phyloP scores from a whole-genome alignment of 2,329 filamentous ascomycete species.

The Colletotrichum sp. region DNA sequence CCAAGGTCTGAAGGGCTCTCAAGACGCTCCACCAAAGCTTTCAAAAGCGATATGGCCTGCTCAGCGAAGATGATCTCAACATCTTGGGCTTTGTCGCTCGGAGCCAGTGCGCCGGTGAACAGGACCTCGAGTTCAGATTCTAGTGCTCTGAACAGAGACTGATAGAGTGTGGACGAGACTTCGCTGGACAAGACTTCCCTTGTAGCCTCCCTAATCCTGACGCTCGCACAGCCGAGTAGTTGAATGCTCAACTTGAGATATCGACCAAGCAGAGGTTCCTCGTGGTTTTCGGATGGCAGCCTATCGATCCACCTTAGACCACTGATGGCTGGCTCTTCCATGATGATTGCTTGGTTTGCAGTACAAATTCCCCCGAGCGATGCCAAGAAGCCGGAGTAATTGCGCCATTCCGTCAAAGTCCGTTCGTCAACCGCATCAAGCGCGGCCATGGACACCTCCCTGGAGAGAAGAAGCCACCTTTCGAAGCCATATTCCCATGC shows the following conservation, averaged over 20 bases:
- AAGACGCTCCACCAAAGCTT: conserved; percentile 66
- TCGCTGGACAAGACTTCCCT: conserved; percentile 71
- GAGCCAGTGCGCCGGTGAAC: conserved; percentile 61
- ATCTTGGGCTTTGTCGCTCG: conserved; percentile 58
- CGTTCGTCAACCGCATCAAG: conserved; percentile 59
- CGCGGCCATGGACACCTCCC: conserved; percentile 62
- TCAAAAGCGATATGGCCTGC: conserved; percentile 68
- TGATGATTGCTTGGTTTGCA: conserved; percentile 58
- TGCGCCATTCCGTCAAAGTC: conserved; percentile 68
- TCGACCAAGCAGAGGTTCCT: conserved; percentile 63
- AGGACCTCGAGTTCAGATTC: conserved; percentile 68
- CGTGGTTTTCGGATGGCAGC: conserved; percentile 60
- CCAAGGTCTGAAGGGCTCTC: conserved; percentile 68
- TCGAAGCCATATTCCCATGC: conserved; percentile 72
- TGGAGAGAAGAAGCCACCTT: conserved; percentile 67
- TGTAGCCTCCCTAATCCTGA: conserved; percentile 70
- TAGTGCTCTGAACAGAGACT: conserved; percentile 68
- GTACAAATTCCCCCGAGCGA: conserved; percentile 71
- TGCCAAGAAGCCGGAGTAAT: conserved; percentile 71
- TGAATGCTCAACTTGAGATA: conserved; percentile 70
- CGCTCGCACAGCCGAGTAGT: conserved; percentile 67
- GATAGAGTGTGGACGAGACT: conserved; percentile 64
- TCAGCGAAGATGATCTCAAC: conserved; percentile 70
- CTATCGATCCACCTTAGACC: conserved; percentile 70
- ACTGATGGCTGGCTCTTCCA: conserved; percentile 63